A percentile compares a stretch with the other conserved stretches of the same genome.
These are phyloP conservation scores for Trichophyton benhamiae DNA, from an alignment of 2,329 filamentous ascomycete species.

Conservation along the genomic window DNA sequence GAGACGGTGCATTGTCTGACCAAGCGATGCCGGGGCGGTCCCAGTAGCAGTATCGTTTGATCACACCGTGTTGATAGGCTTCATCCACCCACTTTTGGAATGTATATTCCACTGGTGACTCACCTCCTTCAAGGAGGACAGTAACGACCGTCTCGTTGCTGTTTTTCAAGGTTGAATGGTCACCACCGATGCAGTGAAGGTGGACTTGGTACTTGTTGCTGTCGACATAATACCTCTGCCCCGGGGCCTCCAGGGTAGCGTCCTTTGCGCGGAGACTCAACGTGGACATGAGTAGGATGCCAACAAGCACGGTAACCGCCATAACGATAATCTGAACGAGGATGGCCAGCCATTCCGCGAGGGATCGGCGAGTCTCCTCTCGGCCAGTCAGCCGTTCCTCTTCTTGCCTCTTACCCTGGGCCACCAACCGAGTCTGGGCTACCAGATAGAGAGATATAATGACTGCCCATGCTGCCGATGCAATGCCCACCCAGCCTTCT, in stretches of 20 bases:
- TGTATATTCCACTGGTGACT: constrained; percentile 63
- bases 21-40: constrained; percentile 84
- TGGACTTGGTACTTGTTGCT: constrained; percentile 77
- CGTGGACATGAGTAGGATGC: constrained; percentile 64
- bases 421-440: constrained; percentile 65
- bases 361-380: constrained; percentile 66
- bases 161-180: constrained; percentile 21
- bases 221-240: constrained; percentile 68
- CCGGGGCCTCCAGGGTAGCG: constrained; percentile 58
- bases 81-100: constrained; percentile 69
- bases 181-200: constrained; percentile 73
- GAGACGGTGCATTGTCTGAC: constrained; percentile 85
- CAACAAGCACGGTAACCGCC: constrained; percentile 53
- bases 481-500: constrained; percentile 84
- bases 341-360: constrained; percentile 75
- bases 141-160: constrained; percentile 51
- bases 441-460: constrained; percentile 70
- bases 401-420: constrained; percentile 86
- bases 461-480: constrained; percentile 70
- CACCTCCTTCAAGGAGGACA: constrained; percentile 73
- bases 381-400: constrained; percentile 86
- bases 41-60: constrained; percentile 85
- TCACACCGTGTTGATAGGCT: constrained; percentile 65
- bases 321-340: constrained; percentile 61
- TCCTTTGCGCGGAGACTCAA: constrained; percentile 72